These are phyloP conservation scores for Sporisorium exsertum DNA, from an alignment of 1,284 basidiomycete species.

Conservation along the genomic window DNA sequence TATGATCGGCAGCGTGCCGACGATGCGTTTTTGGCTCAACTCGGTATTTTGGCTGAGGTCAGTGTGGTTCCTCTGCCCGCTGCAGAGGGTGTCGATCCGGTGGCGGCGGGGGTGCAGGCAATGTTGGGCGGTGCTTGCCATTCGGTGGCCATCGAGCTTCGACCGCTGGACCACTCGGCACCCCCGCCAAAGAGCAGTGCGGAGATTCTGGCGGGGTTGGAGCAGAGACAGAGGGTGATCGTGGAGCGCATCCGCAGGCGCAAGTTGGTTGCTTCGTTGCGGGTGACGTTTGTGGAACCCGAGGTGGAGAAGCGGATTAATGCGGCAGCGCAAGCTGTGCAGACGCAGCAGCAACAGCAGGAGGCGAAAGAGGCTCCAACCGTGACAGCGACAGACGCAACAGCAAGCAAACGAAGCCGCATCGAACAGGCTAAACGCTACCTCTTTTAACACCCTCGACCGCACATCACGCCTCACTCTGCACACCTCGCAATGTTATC, in stretches of 20 bases:
- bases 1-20: conserved; percentile 43
- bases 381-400: neutral
- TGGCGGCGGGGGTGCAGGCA: neutral
- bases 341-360: neutral
- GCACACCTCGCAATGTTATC: neutral
- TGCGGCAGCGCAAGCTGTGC: neutral
- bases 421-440: conserved; percentile 44
- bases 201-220: conserved; percentile 4
- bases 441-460: conserved; percentile 28
- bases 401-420: conserved; percentile 12
- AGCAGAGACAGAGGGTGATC: neutral
- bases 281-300: conserved; percentile 31
- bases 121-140: conserved; percentile 7
- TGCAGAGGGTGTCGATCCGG: neutral
- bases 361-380: neutral
- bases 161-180: conserved; percentile 4
- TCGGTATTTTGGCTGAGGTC: conserved; percentile 16
- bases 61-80: conserved; percentile 10
- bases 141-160: conserved; percentile 24
- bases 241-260: conserved; percentile 34
- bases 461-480: neutral
- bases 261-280: conserved; percentile 23
- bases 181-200: neutral
- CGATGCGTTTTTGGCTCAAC: conserved; percentile 18
- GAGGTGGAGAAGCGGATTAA: conserved; percentile 12